Evolutionary conservation across 2,329 filamentous ascomycete genomes (phyloP), one percentile per base, ranked within the genome.

Genomic region (Colletotrichum shisoi): DNA sequence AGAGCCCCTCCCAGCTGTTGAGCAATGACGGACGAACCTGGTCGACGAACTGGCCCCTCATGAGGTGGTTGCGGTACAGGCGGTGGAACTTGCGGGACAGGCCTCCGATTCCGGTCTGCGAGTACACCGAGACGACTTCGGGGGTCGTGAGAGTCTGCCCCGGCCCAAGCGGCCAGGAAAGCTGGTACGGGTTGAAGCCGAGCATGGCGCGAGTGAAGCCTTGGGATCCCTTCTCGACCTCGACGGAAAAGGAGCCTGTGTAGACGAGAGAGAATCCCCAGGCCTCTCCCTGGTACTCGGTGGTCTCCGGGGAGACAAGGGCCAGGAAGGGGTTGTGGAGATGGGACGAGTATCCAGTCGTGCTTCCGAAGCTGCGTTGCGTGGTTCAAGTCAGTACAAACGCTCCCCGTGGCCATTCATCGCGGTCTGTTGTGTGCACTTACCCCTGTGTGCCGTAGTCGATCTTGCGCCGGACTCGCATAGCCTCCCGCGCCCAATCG

Each of bases 201-300:
- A 90, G 76, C 15, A 87, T 74, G 1, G 86, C 85, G 3, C 88
- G 84, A 0, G 87, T 86, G 64, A 87, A 80, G 0, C 87, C 87
- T 45, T 89, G 86, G 0, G 87, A 87, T 67, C 84, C 83, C 61
- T 85, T 86, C 71, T 90, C 87, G 0, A 89, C 82, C n/a, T 86
- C 82, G 0, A 84, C 85, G 1, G 82, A 78, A 70, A 89, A 89
- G 0, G 86, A 89, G 2, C 88, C 88, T 0, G 86, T 86, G 74
- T 89, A 90, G 19, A 90, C 79, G 2, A 90, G 80, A 1, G 85
- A 88, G 74, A 90, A 89, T 0, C 87, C 88, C 81, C 86, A 90
- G 7, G 85, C 87, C 44, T 89, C 82, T 1, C 88, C 88, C 2
- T 82, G 79, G 0, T 82, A 82, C 71, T 90, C 87, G 1, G 87